These are phyloP conservation scores for Xylaria sp. DNA, from an alignment of 2,329 filamentous ascomycete genomes.

Conservation along the genomic window DNA sequence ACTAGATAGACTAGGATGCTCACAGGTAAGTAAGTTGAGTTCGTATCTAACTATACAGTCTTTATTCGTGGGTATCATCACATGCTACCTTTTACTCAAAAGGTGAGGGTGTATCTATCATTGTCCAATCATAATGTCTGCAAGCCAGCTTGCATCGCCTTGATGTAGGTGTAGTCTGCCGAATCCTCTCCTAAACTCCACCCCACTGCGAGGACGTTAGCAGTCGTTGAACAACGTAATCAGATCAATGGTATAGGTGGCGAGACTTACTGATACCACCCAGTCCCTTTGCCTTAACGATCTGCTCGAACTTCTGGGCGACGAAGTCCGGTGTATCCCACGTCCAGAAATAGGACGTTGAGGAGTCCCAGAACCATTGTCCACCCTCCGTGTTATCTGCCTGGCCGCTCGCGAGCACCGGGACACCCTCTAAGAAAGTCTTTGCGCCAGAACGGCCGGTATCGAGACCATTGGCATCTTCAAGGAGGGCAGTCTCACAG, in stretches of 20 bases:
- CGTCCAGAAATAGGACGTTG: conserved; percentile 74
- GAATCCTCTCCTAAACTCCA: conserved; percentile 37
- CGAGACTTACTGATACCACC: conserved; percentile 68
- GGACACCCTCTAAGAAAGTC: conserved; percentile 56
- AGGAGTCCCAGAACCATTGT: conserved; percentile 74
- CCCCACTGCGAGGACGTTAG: conserved; percentile 28
- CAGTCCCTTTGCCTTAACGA: conserved; percentile 65
- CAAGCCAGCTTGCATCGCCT: conserved; percentile 32
- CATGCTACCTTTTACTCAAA: not conserved
- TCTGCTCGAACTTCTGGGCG: conserved; percentile 66
- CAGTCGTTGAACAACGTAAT: not conserved
- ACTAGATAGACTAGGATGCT: conserved; percentile 1
- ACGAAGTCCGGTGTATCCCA: conserved; percentile 75
- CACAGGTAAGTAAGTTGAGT: not conserved
- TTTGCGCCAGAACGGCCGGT: conserved; percentile 60
- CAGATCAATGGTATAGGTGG: not conserved
- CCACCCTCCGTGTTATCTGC: conserved; percentile 70
- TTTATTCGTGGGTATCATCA: conserved; percentile 10
- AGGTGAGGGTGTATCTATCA: not conserved
- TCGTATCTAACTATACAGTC: conserved; percentile 7
- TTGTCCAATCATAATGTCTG: conserved; percentile 12
- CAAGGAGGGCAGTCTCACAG: conserved; percentile 65
- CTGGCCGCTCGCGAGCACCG: conserved; percentile 53
- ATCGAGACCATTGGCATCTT: conserved; percentile 68
- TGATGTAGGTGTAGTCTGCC: conserved; percentile 27